Base-by-base conservation (phyloP, 2,329 filamentous ascomycete genomes). In the Pleomassaria siparia region DNA sequence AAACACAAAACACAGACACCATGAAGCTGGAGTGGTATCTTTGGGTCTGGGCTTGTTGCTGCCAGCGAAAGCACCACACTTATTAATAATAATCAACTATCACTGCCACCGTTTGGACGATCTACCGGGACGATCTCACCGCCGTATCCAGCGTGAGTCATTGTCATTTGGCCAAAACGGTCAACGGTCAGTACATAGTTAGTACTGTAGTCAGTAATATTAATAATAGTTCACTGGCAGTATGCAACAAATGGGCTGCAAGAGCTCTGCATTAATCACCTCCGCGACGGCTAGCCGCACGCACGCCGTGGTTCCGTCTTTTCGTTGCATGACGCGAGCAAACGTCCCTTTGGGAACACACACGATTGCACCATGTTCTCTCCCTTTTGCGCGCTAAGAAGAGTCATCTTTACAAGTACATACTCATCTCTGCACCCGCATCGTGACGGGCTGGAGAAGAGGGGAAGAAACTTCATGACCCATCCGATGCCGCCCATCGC, bases 241-340 rank as follows among this genome's bases (percentile, higher is more conserved):
- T 22, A 18, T 35, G 44, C 44, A n/a, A n/a, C n/a, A 41, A 15
- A 40, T 16, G 18, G 18, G 36, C 44, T 46, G 44, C 44, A 46
- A 21, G 36, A 25, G 16, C 44, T 40, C 36, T 37, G 37, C 36
- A 33, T 40, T 37, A 32, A 46, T 46, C 44, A 46, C 44, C 32
- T 21, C 29, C 18, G 21, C 13, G 6, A 33, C 30, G 41, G 41
- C 41, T 25, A 37, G 42, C 35, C 10, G 35, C 42, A 35, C 18
- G 42, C 42, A 28, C 42, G 13, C 3, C 20, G 42, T 22, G 20
- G 42, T 36, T 44, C 42, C n/a, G 32, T 20, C 20, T 22, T 37
- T 15, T 29, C 30, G 29, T 8, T 26, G 25, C 40, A 30, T n/a
- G 10, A 9, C 6, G 10, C 5, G 16, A 3, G 37, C 37, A 40